phyloP scores from a whole-genome alignment of 768 basidiomycete genomes.

The Cystofilobasidium capitatum region DNA sequence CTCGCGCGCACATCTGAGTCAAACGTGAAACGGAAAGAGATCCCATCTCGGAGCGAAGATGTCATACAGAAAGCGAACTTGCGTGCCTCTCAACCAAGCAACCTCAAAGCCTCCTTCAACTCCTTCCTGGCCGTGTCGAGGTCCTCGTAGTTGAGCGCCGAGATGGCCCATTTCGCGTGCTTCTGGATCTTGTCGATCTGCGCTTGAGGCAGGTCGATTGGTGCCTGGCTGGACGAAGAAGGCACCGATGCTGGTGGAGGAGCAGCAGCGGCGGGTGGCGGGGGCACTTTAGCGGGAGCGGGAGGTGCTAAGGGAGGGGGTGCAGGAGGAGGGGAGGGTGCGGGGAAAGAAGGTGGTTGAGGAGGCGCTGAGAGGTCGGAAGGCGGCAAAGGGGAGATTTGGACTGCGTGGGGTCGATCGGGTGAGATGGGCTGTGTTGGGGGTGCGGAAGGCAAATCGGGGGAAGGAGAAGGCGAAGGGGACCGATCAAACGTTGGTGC shows the following conservation, averaged over 20 bases:
- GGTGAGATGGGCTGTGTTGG: conserved; percentile 26
- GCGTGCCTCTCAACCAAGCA: conserved; percentile 32
- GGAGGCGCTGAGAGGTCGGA: conserved; percentile 23
- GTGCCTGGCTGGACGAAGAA: conserved; percentile 23
- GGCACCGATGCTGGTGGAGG: conserved; percentile 20
- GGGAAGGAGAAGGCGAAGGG: conserved; percentile 29
- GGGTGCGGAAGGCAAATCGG: conserved; percentile 23
- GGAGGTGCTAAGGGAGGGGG: conserved; percentile 29
- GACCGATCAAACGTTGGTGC: conserved; percentile 32
- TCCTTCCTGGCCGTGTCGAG: conserved; percentile 74
- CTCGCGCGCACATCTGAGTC: too few relatives aligned
- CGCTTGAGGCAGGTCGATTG: conserved; percentile 37
- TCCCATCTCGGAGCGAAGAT: too few relatives aligned
- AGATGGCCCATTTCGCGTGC: conserved; percentile 85
- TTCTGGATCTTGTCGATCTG: conserved; percentile 72
- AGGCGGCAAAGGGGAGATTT: conserved; percentile 14
- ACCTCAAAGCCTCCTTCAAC: conserved; percentile 58
- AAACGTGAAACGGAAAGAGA: too few relatives aligned
- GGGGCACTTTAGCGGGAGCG: conserved; percentile 30
- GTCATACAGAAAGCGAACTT: too few relatives aligned
- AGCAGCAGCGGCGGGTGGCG: conserved; percentile 12
- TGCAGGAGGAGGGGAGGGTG: conserved; percentile 13
- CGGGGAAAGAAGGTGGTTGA: conserved; percentile 28
- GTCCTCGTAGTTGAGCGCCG: conserved; percentile 93
- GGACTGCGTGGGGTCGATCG: conserved; percentile 11